Base-by-base conservation (phyloP, 2,329 filamentous ascomycete species). In the Bipolaris gigantea region DNA sequence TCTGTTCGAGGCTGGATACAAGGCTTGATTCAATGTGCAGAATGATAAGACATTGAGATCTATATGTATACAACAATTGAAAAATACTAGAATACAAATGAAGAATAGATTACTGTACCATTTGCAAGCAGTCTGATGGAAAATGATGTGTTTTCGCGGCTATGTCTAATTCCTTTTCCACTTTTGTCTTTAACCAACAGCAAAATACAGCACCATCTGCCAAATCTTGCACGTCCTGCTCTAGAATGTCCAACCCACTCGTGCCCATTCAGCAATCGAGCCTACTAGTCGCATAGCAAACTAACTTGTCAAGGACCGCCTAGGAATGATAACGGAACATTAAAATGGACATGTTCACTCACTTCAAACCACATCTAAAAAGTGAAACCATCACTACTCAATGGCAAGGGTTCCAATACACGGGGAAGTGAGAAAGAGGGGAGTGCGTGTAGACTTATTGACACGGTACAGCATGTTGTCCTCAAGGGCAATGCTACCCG, bases 1-100 rank as follows among this genome's bases (percentile, higher is more conserved):
- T 8, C 78, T 97, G 59, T 73, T 79, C 1, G 92, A 96, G 76
- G 88, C 85, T 51, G 90, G 91, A 48, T 84, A 86, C 68, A 81
- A 83, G 58, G 61, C 57, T 10, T 63, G 56, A 33, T 19, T 27
- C 15, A 23, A 34, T 11, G 23, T 18, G 34, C 23, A 19, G 33
- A 23, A 13, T 23, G 19, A 50, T 25, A 10, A 7, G 6, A 42
- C 39, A n/a, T 27, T 10, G 27, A 5, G 8, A 15, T 13, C 9
- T 19, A 46, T 19, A 30, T 10, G 4, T 5, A 18, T 36, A 36
- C 21, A 36, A 33, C 19, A 27, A 36, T n/a, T 21, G 1, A 36
- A 41, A 41, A 42, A 42, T 8, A 30, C 41, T 40, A 52, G 40
- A 55, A 57, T 57, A 57, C 44, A 55, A 41, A 38, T 16, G 19